Evolutionary conservation across 164 flowering plant species (phyloP).

Genomic region (Macadamia tetraphylla): DNA sequence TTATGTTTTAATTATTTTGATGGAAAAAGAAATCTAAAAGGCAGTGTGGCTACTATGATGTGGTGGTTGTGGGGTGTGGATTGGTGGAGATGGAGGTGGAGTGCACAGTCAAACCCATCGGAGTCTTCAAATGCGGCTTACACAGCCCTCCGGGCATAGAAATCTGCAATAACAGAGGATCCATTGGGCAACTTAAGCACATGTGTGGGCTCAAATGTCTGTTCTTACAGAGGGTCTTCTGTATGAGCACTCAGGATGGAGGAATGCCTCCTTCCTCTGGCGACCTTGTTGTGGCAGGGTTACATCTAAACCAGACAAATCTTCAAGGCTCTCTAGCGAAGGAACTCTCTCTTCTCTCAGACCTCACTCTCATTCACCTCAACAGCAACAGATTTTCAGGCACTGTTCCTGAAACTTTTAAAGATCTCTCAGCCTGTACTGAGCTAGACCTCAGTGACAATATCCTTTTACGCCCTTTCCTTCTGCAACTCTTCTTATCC

Average conservation of each 20-base stretch:
- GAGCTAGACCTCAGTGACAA: slow-evolving; percentile 93
- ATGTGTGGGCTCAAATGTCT: slow-evolving; percentile 84
- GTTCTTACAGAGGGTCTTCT: slow-evolving; percentile 77
- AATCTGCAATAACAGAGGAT: slow-evolving; percentile 74
- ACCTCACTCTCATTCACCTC: slow-evolving; percentile 65
- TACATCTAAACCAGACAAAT: slow-evolving; percentile 82
- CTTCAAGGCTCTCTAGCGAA: slow-evolving; percentile 61
- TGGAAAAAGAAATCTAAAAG: too few relatives aligned
- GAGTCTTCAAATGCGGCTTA: slow-evolving; percentile 38
- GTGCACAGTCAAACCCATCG: slow-evolving; percentile 18
- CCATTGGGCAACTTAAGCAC: slow-evolving; percentile 46
- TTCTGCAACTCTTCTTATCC: slow-evolving; percentile 35
- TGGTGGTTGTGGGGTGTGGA: slow-evolving; percentile 2
- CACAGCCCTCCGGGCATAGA: slow-evolving; percentile 89
- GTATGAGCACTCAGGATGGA: slow-evolving; percentile 30
- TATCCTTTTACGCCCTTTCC: slow-evolving; percentile 78
- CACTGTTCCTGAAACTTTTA: slow-evolving; percentile 53
- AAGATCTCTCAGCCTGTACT: slow-evolving; percentile 35
- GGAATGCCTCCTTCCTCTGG: slow-evolving; percentile 11
- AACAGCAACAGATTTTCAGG: slow-evolving; percentile 83
- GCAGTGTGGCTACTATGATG: too few relatives aligned
- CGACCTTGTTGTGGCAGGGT: slow-evolving; percentile 42
- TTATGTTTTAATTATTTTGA: too few relatives aligned
- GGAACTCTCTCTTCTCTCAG: slow-evolving; percentile 61
- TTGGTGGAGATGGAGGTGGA: slow-evolving; percentile 43